Percentiles rank a stretch among this genome's conserved stretches.
Conservation (phyloP, 2,329 filamentous ascomycete species). For the Pestalotiopsis sp. region DNA sequence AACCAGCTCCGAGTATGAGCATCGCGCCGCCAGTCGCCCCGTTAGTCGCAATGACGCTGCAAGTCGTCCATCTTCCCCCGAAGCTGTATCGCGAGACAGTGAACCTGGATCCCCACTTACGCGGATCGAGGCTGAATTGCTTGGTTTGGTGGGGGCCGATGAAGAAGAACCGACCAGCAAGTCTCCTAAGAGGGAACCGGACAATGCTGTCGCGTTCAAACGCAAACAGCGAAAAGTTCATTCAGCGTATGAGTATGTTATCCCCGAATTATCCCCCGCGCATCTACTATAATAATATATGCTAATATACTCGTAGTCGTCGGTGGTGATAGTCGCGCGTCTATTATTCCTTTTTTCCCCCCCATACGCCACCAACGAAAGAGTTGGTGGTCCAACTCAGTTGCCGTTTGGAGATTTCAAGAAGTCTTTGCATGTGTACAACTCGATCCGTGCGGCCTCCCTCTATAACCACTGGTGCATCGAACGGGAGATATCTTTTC, state of each 20-base stretch:
- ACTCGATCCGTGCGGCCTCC: neutral
- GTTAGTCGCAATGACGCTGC: slow-evolving; percentile 3
- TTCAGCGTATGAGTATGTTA: slow-evolving; percentile 14
- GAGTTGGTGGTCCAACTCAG: neutral
- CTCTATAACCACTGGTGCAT: neutral
- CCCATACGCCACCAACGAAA: neutral
- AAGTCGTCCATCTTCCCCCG: slow-evolving; percentile 26
- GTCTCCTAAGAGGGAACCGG: slow-evolving; percentile 16
- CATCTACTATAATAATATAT: neutral
- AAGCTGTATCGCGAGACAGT: slow-evolving; percentile 12
- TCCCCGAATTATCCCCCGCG: neutral
- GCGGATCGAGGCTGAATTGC: slow-evolving; percentile 30
- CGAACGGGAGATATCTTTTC: neutral
- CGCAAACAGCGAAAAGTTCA: slow-evolving; percentile 11
- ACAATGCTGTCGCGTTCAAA: neutral
- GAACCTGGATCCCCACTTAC: slow-evolving; percentile 30
- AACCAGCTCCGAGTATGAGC: slow-evolving; percentile 10
- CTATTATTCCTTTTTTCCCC: neutral
- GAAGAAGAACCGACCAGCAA: slow-evolving; percentile 24
- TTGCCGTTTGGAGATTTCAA: neutral
- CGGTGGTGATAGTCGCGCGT: slow-evolving; percentile 4
- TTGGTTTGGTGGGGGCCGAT: slow-evolving; percentile 24
- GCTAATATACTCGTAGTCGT: slow-evolving; percentile 9
- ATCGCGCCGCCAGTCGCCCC: slow-evolving; percentile 14
- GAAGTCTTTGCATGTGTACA: neutral